Percentiles rank a stretch among this genome's conserved stretches.
Evolutionary conservation across 2,329 filamentous ascomycete genomes (phyloP).

Genomic region (Penicillium carneum): DNA sequence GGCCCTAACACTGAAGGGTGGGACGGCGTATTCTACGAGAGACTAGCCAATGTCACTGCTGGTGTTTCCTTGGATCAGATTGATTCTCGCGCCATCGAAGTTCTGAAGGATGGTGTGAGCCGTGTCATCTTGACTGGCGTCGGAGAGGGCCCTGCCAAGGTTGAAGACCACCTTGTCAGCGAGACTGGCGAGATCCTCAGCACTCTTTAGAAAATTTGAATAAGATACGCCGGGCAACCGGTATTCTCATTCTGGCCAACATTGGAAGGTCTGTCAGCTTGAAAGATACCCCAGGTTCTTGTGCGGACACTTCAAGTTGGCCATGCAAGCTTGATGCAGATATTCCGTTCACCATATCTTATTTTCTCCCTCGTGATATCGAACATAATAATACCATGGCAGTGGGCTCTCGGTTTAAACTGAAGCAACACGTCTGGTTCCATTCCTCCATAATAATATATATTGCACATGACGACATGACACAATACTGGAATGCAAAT

Average conservation of each 20-base stretch:
- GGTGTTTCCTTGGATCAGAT: slow-evolving; percentile 69
- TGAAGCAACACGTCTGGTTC: background rate
- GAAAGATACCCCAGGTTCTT: slow-evolving; percentile 35
- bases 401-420: slow-evolving; percentile 1
- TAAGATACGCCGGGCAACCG: slow-evolving; percentile 12
- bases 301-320: slow-evolving; percentile 23
- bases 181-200: slow-evolving; percentile 64
- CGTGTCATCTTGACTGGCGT: slow-evolving; percentile 90
- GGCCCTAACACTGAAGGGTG: slow-evolving; percentile 64
- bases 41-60: slow-evolving; percentile 58
- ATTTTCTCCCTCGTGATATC: slow-evolving; percentile 18
- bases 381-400: slow-evolving; percentile 26
- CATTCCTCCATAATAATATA: background rate
- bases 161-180: slow-evolving; percentile 76
- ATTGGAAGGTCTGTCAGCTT: slow-evolving; percentile 15
- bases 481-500: background rate
- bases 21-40: slow-evolving; percentile 65
- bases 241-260: slow-evolving; percentile 25
- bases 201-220: slow-evolving; percentile 27
- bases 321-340: slow-evolving; percentile 28
- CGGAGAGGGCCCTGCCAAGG: slow-evolving; percentile 84
- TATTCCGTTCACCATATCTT: slow-evolving; percentile 28
- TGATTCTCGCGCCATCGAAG: slow-evolving; percentile 61
- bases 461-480: background rate
- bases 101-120: slow-evolving; percentile 79